phyloP scores from a whole-genome alignment of 192 early-diverging fungal species.

The Coemansia sp. region DNA sequence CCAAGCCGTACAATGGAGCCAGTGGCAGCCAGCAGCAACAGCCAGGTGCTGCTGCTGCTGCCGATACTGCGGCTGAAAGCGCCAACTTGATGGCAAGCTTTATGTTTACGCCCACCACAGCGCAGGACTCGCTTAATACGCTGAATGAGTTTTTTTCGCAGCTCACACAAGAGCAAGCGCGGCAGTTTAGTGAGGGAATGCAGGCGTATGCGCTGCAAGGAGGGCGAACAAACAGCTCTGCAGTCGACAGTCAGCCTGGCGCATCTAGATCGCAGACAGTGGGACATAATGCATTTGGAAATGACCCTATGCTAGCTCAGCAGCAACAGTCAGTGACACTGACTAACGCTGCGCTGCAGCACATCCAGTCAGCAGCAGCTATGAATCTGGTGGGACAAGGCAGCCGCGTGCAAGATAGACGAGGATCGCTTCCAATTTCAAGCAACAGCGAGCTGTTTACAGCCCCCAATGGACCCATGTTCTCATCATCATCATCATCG shows the following conservation, averaged over 20 bases:
- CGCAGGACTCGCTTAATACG: conserved; percentile 46
- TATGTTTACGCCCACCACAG: conserved; percentile 37
- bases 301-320: conserved; percentile 1
- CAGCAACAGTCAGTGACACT: conserved; percentile 9
- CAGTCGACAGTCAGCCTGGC: not conserved
- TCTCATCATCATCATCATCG: conserved; percentile 11
- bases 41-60: not conserved
- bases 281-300: not conserved
- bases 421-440: conserved; percentile 42
- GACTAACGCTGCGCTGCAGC: conserved; percentile 29
- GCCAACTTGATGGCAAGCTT: conserved; percentile 11
- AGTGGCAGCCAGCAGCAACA: not conserved
- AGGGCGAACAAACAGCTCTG: not conserved
- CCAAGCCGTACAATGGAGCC: conserved; percentile 28
- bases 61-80: not conserved
- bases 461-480: conserved; percentile 20
- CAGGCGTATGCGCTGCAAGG: conserved; percentile 42
- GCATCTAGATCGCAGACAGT: not conserved
- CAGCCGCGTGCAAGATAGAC: conserved; percentile 22
- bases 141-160: conserved; percentile 48
- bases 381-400: conserved; percentile 10
- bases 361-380: conserved; percentile 20
- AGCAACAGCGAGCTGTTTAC: conserved; percentile 47
- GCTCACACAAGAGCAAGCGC: conserved; percentile 41
- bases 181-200: conserved; percentile 42